These are phyloP conservation scores for Apiotrichum veenhuisii DNA, from an alignment of 1,284 basidiomycete genomes.

Conservation along the genomic window DNA sequence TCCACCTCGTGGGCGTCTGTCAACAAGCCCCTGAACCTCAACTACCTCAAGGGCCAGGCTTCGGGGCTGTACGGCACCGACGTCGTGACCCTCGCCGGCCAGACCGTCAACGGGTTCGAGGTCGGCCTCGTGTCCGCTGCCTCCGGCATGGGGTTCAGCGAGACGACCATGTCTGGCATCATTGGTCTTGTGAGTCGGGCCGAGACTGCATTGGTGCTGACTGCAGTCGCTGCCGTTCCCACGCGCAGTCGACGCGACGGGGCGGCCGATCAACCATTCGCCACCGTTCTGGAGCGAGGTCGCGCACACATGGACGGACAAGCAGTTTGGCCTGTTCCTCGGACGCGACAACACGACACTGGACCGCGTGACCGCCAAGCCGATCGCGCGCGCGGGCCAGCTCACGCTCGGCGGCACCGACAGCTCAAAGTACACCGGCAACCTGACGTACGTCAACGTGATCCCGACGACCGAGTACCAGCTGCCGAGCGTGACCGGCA, in stretches of 20 bases:
- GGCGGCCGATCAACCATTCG: neutral
- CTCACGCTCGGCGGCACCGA: neutral
- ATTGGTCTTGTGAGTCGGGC: neutral
- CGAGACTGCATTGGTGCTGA: too few species aligned
- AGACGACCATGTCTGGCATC: neutral
- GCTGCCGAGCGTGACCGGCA: neutral
- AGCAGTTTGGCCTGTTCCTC: conserved; percentile 5
- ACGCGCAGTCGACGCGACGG: neutral
- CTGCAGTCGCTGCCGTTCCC: neutral
- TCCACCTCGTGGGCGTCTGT: neutral
- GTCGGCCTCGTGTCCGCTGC: neutral
- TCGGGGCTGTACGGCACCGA: neutral
- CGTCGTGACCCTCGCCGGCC: neutral
- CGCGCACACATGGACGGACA: neutral
- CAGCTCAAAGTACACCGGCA: neutral
- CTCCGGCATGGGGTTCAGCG: neutral
- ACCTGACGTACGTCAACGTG: neutral
- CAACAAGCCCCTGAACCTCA: neutral
- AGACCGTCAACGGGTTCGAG: neutral
- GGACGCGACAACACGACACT: neutral
- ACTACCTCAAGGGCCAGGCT: neutral
- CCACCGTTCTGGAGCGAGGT: conserved; percentile 3
- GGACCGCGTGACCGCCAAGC: neutral
- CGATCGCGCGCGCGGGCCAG: neutral
- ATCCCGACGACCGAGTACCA: neutral